phyloP scores from a whole-genome alignment of 441 rosid species.

The Adansonia madagascariensis region DNA sequence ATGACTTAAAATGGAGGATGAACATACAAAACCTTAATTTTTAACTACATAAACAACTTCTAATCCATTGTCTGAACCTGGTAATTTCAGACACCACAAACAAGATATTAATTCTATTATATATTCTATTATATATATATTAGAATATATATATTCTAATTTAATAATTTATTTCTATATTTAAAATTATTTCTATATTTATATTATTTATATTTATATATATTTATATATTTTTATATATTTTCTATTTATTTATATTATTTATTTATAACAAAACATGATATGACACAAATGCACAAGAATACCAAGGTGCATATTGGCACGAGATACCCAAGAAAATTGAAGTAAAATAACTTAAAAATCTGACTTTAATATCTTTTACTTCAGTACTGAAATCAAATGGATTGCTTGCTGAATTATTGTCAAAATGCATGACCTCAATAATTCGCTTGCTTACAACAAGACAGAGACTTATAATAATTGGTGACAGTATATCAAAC shows the following conservation, averaged over 20 bases:
- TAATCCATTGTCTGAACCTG: background rate
- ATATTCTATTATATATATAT: too few species aligned
- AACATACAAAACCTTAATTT: background rate
- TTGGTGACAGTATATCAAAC: constrained; percentile 9
- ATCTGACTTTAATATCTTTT: background rate
- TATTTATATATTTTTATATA: too few species aligned
- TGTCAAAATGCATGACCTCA: constrained; percentile 30
- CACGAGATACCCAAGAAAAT: background rate
- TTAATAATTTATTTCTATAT: too few species aligned
- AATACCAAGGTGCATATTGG: background rate
- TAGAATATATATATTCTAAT: too few species aligned
- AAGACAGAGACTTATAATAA: background rate
- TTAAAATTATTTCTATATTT: too few species aligned
- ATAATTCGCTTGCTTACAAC: constrained; percentile 23
- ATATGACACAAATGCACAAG: background rate
- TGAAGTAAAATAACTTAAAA: background rate
- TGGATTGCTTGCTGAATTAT: constrained; percentile 28
- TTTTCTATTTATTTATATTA: too few species aligned
- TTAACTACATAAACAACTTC: background rate
- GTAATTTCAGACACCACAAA: too few species aligned
- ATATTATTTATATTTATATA: too few species aligned
- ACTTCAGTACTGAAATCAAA: constrained; percentile 8
- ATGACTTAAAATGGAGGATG: background rate
- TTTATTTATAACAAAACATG: too few species aligned
- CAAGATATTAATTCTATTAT: too few species aligned